Conservation (phyloP, 208 protist species). For the Tritrichomonas foetus region DNA sequence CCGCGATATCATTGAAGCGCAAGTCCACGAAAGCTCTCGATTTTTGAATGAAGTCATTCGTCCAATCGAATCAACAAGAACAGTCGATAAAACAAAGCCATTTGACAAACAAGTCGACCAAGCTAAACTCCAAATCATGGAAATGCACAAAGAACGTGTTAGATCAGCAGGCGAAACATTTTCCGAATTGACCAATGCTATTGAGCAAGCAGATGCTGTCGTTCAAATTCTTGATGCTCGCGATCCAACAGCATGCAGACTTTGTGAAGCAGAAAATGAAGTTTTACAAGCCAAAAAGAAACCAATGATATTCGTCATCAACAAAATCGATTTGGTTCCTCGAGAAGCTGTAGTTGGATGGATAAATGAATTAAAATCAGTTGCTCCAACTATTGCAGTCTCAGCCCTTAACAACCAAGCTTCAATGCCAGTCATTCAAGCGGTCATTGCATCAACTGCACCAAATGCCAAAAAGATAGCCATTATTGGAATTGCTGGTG, state of each 20-base stretch:
- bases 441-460: not conserved
- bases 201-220: slow-evolving; percentile 24
- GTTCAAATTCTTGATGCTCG: slow-evolving; percentile 11
- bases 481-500: not conserved
- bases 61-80: not conserved
- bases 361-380: not conserved
- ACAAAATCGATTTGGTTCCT: not conserved
- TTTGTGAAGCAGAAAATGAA: not conserved
- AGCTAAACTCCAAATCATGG: not conserved
- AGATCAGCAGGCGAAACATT: not conserved
- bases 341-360: not conserved
- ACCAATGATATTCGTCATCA: not conserved
- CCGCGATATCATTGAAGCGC: not conserved
- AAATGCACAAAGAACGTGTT: not conserved
- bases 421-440: not conserved
- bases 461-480: not conserved
- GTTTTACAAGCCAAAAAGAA: not conserved
- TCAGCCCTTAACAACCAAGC: not conserved
- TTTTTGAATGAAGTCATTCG: slow-evolving; percentile 4
- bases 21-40: not conserved
- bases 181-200: not conserved
- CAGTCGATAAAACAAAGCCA: not conserved
- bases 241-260: slow-evolving; percentile 5
- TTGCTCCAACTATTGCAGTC: not conserved
- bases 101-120: not conserved